These are phyloP conservation scores for Coniferiporia weirii DNA, from an alignment of 1,284 basidiomycete genomes.

Conservation along the genomic window DNA sequence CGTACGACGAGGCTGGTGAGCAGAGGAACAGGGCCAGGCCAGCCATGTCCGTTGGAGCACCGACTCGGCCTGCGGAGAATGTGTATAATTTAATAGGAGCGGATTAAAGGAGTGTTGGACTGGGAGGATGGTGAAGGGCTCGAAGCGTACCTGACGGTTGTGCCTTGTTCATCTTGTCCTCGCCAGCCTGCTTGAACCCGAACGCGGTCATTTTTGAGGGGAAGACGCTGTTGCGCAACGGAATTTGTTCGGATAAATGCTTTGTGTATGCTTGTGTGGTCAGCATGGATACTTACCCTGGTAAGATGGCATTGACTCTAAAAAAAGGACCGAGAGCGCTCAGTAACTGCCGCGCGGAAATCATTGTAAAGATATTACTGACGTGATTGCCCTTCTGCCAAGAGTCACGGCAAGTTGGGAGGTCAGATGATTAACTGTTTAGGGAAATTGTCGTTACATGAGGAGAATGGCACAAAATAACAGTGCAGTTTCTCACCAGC, in stretches of 20 bases:
- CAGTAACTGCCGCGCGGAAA: not conserved
- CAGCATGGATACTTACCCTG: slow-evolving; percentile 46
- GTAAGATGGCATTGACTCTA: slow-evolving; percentile 83
- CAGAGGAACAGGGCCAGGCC: slow-evolving; percentile 71
- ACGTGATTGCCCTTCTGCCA: slow-evolving; percentile 59
- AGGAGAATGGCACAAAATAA: slow-evolving; percentile 4
- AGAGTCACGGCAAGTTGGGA: slow-evolving; percentile 69
- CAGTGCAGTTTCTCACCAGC: slow-evolving; percentile 37
- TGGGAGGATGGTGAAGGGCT: not conserved
- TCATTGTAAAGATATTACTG: slow-evolving; percentile 26
- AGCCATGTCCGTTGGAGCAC: slow-evolving; percentile 67
- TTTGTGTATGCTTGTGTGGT: not conserved
- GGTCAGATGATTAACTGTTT: slow-evolving; percentile 74
- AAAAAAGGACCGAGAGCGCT: slow-evolving; percentile 7
- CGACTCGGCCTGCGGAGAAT: slow-evolving; percentile 51
- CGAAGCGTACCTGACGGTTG: slow-evolving; percentile 57
- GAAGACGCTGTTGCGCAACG: slow-evolving; percentile 50
- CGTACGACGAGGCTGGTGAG: slow-evolving; percentile 65
- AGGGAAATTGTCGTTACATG: not conserved
- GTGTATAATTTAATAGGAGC: not conserved
- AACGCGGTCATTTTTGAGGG: slow-evolving; percentile 86
- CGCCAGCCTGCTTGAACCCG: slow-evolving; percentile 56
- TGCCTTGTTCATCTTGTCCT: slow-evolving; percentile 42
- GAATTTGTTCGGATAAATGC: not conserved
- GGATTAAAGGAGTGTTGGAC: not conserved